phyloP scores from a whole-genome alignment of 148 eudicot species.

The Dysphania ambrosioides region DNA sequence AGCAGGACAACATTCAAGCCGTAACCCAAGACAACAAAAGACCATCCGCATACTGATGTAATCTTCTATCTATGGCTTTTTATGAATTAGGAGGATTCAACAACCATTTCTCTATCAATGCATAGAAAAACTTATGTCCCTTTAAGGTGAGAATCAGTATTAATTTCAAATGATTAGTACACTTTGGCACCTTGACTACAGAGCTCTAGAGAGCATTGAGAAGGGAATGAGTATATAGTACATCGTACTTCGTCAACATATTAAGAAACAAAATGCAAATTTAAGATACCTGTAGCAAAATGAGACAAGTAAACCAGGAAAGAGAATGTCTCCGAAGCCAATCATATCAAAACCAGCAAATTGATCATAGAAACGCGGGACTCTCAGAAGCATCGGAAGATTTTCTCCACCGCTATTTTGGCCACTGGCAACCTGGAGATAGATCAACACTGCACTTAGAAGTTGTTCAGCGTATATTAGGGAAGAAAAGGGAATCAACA shows the following conservation, averaged over 20 bases:
- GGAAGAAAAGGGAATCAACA: background rate
- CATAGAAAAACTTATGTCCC: background rate
- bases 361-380: conserved; percentile 78
- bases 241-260: too few relatives aligned
- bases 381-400: conserved; percentile 82
- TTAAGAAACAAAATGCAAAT: background rate
- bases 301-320: conserved; percentile 84
- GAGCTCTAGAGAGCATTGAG: background rate
- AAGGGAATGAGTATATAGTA: background rate
- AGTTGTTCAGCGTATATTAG: background rate
- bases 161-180: background rate
- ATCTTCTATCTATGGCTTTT: background rate
- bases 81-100: background rate
- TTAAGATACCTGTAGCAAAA: conserved; percentile 56
- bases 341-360: conserved; percentile 77
- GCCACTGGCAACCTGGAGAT: conserved; percentile 79
- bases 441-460: background rate
- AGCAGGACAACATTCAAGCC: background rate
- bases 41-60: background rate
- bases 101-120: background rate
- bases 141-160: background rate
- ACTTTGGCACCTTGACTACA: background rate
- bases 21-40: background rate
- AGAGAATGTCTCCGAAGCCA: conserved; percentile 94
- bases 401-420: conserved; percentile 71